Evolutionary conservation across 2,329 filamentous ascomycete genomes (phyloP), one percentile per base, ranked within the genome.

Genomic region (Orbilia brochopaga): DNA sequence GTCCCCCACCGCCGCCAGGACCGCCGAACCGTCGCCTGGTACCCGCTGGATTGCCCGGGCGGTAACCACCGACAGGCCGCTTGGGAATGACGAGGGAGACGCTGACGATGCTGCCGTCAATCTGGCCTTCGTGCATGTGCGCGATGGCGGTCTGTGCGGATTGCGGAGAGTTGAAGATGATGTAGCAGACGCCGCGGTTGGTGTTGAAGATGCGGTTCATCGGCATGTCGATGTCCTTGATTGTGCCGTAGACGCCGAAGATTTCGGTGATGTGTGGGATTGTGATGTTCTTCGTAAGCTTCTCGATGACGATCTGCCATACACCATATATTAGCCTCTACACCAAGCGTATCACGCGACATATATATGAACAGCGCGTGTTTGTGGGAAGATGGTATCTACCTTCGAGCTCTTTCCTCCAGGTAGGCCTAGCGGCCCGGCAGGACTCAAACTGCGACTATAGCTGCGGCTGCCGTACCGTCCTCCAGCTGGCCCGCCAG

Each of bases 41-140:
- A 65, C 66, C 73, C 58, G 67, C 57, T 75, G 75, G 21, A 74
- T 73, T 6, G 56, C 74, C 42, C 75, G 72, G 27, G 51, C 75
- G 56, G 54, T 77, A 51, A 2, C 74, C 63, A 13, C 32, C 73
- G 27, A 56, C 75, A 87, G 5, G 90, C 77, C 90, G 87, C 55
- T 90, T 86, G 0, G 91, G 91, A 37, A 96, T 83, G 24, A 96
- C 91, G 75, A 97, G 94, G 50, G 90, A 94, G 54, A 97, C 92
- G 77, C 89, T 89, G 77, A 97, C 88, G 42, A 87, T 83, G 21
- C 88, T 86, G 57, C 92, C 92, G 79, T 97, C 92, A 27, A 96
- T 82, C 78, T 96, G 90, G n/a, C 90, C 91, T 81, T 99, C 94
- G 80, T 99, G 94, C 94, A 99, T 97, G 79, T 96, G 90, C 17